Evolutionary conservation across 306 rosid species (phyloP), one percentile per base, ranked within the genome.

Genomic region (Sechiopsis laciniata): DNA sequence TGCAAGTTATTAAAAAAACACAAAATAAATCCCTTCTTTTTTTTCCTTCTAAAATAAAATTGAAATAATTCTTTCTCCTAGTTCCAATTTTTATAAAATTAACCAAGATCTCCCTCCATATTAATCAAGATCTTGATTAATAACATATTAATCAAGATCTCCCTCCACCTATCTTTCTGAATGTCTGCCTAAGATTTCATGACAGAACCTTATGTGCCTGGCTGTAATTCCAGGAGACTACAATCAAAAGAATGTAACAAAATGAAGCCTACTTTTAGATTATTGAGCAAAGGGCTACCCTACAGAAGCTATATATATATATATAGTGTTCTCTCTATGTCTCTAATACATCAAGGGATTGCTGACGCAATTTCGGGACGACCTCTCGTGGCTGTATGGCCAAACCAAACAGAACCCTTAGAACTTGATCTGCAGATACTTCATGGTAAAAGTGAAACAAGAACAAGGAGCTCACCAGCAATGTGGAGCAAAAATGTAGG

Each of bases 401-500:
- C 73, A 20, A 61, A 11, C 56, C 56, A 46, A 67, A 65, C 52
- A 65, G 6, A 40, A 6, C 56, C 55, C 48, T 46, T 45, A 67
- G 12, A 42, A 14, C 12, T 46, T 67, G 29, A 67, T 67, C 13
- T 42, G 71, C 71, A 42, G 9, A 17, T 37, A n/a, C 29, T 17
- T 37, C 19, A 67, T 67, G 15, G 19, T 45, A 67, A 67, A 13
- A 53, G 16, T 9, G 61, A 14, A 52, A 71, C 9, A 9, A 13
- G 16, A 52, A 71, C 60, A 52, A 52, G 46, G 24, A 71, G 59
- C 56, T 46, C 35, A 20, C 73, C 73, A 48, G 73, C 7, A 67
- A 46, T 48, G 24, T 11, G 37, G 14, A 46, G 37, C 55, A 67
- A 67, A 67, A 67, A 67, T 21, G 71, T 5, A 42, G 5, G 13